Evolutionary conservation across 208 protist species (phyloP).

Genomic region (Willaertia magna): DNA sequence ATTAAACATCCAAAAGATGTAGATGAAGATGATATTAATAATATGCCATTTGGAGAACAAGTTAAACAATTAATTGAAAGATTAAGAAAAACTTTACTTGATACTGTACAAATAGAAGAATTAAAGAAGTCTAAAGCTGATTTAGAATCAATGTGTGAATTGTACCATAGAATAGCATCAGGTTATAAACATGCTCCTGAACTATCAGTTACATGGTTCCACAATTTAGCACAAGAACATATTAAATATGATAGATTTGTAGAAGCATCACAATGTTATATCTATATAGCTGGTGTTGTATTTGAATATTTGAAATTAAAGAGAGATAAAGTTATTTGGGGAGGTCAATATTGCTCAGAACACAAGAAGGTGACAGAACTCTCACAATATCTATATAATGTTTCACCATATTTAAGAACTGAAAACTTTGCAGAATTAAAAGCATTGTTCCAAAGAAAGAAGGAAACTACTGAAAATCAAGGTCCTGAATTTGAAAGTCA

Average conservation of each 20-base stretch:
- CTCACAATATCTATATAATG: constrained; percentile 16
- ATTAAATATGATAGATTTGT: constrained; percentile 28
- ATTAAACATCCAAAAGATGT: constrained; percentile 9
- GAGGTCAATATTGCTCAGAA: not conserved
- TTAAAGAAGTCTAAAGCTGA: constrained; percentile 28
- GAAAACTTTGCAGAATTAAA: constrained; percentile 15
- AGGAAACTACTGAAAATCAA: constrained; percentile 19
- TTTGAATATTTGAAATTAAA: constrained; percentile 33
- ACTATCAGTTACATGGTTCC: constrained; percentile 37
- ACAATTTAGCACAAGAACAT: constrained; percentile 25
- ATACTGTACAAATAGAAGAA: constrained; percentile 25
- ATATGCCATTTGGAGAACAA: not conserved
- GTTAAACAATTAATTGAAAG: not conserved
- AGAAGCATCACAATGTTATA: constrained; percentile 31
- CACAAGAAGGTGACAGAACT: constrained; percentile 25
- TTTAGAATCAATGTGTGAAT: constrained; percentile 35
- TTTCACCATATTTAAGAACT: not conserved
- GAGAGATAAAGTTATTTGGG: not conserved
- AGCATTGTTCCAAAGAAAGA: constrained; percentile 8
- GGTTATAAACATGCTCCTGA: constrained; percentile 41
- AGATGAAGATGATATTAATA: not conserved
- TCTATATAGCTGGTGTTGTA: constrained; percentile 33
- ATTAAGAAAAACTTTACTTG: constrained; percentile 25
- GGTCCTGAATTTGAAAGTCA: constrained; percentile 20
- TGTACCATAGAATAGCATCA: constrained; percentile 37